Evolutionary conservation across 225 moss, liverwort and hornwort species (phyloP).

Genomic region (Anthoceros angustus): DNA sequence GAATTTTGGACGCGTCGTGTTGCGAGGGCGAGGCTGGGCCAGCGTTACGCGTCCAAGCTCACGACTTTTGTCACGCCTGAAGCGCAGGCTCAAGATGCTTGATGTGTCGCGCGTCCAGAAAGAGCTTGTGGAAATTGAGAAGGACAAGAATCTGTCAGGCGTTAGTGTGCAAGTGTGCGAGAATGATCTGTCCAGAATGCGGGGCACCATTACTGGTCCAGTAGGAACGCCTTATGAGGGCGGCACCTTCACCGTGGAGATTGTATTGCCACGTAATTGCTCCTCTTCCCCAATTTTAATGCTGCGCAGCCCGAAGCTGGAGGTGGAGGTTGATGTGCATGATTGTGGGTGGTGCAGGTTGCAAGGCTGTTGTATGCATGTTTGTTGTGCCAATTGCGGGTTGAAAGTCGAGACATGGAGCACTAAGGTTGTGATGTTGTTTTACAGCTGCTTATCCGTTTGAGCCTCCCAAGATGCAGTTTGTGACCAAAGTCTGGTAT

Average conservation of each 20-base stretch:
- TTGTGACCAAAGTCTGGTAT: conserved; percentile 95
- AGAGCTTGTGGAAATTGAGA: conserved; percentile 96
- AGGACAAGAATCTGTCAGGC: conserved; percentile 73
- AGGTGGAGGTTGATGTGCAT: no score
- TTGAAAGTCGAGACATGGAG: not conserved
- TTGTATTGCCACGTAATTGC: conserved; percentile 67
- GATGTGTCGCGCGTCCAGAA: conserved; percentile 98
- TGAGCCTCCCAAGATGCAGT: conserved; percentile 99
- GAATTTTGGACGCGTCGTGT: no score
- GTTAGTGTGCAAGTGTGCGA: conserved; percentile 71
- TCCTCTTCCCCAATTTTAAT: not conserved
- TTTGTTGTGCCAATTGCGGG: not conserved
- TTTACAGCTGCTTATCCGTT: conserved; percentile 91
- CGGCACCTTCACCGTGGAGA: conserved; percentile 72
- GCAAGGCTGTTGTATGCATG: no score
- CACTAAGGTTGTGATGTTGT: conserved; percentile 3
- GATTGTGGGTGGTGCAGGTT: no score
- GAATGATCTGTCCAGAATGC: conserved; percentile 82
- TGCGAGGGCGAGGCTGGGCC: no score
- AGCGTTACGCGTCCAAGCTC: no score
- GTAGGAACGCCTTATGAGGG: conserved; percentile 89
- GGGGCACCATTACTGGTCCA: conserved; percentile 79
- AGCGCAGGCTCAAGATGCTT: conserved; percentile 44
- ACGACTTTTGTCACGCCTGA: no score
- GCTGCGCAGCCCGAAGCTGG: not conserved